phyloP scores from a whole-genome alignment of 441 rosid species.

The Erysimum cheiri region DNA sequence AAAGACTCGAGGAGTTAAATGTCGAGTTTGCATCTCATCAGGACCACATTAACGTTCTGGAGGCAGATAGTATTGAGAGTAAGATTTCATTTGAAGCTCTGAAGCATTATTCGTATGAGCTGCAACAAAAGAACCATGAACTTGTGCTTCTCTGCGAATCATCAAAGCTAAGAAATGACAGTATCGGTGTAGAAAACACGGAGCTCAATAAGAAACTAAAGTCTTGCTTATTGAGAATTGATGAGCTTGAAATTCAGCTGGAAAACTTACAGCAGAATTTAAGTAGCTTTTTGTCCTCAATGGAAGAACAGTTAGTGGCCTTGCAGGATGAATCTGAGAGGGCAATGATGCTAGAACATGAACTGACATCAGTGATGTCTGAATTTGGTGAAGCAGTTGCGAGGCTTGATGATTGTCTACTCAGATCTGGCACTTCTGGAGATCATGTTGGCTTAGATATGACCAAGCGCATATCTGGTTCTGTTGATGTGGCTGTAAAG shows the following conservation, averaged over 20 bases:
- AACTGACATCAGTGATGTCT: slow-evolving; percentile 56
- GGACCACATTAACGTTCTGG: slow-evolving; percentile 57
- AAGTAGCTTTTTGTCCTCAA: slow-evolving; percentile 53
- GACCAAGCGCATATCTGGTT: slow-evolving; percentile 52
- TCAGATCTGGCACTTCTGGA: slow-evolving; percentile 47
- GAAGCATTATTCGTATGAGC: slow-evolving; percentile 55
- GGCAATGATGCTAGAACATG: slow-evolving; percentile 60
- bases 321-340: slow-evolving; percentile 64
- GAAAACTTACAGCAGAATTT: slow-evolving; percentile 60
- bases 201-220: slow-evolving; percentile 58
- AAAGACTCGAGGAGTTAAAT: slow-evolving; percentile 53
- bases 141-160: slow-evolving; percentile 60
- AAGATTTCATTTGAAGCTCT: slow-evolving; percentile 68
- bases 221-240: slow-evolving; percentile 50
- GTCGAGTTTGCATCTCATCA: slow-evolving; percentile 57
- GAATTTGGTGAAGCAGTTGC: slow-evolving; percentile 59
- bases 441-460: slow-evolving; percentile 53
- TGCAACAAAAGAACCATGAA: slow-evolving; percentile 56
- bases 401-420: slow-evolving; percentile 66
- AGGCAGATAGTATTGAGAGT: slow-evolving; percentile 66
- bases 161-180: slow-evolving; percentile 51
- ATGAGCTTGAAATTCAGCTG: slow-evolving; percentile 66
- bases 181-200: slow-evolving; percentile 57
- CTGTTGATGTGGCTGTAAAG: slow-evolving; percentile 66
- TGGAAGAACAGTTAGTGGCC: slow-evolving; percentile 62